Percentiles rank a stretch among this genome's conserved stretches.
phyloP scores from a whole-genome alignment of 305 asterid genomes.

The Fraxinus baroniana region DNA sequence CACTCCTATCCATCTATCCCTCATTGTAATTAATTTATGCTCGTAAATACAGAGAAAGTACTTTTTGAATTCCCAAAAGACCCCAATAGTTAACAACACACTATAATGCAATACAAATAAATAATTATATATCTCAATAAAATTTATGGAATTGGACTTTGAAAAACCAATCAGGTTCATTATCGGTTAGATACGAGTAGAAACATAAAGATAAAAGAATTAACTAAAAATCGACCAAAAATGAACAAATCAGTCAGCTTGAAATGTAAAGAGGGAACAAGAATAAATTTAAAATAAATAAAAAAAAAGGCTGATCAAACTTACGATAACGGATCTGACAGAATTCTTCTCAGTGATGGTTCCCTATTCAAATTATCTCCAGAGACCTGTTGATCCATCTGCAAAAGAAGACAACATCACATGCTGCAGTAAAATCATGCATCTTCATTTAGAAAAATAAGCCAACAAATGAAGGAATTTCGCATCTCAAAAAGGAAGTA shows the following conservation, averaged over 20 bases:
- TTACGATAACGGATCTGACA: slow-evolving; percentile 95
- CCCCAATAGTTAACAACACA: not conserved
- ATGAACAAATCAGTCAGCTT: not conserved
- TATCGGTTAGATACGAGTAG: not conserved
- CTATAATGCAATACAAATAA: not conserved
- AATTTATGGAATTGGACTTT: not conserved
- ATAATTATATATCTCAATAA: not conserved
- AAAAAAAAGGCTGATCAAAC: slow-evolving; percentile 32
- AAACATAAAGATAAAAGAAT: not conserved
- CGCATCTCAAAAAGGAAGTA: slow-evolving; percentile 5
- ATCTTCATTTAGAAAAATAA: slow-evolving; percentile 15
- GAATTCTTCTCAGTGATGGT: slow-evolving; percentile 85
- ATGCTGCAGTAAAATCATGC: slow-evolving; percentile 23
- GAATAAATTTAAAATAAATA: not conserved
- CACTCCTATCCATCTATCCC: not conserved
- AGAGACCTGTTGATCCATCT: slow-evolving; percentile 61
- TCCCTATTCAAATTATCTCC: slow-evolving; percentile 63
- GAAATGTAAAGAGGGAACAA: not conserved
- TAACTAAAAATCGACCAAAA: not conserved
- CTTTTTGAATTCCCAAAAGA: not conserved
- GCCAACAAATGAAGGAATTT: slow-evolving; percentile 1
- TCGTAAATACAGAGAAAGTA: not conserved
- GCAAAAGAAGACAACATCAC: slow-evolving; percentile 34
- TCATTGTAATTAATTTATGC: not conserved
- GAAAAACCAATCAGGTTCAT: not conserved